Evolutionary conservation across 345 rosid species (phyloP).

Genomic region (Balakata baccata): DNA sequence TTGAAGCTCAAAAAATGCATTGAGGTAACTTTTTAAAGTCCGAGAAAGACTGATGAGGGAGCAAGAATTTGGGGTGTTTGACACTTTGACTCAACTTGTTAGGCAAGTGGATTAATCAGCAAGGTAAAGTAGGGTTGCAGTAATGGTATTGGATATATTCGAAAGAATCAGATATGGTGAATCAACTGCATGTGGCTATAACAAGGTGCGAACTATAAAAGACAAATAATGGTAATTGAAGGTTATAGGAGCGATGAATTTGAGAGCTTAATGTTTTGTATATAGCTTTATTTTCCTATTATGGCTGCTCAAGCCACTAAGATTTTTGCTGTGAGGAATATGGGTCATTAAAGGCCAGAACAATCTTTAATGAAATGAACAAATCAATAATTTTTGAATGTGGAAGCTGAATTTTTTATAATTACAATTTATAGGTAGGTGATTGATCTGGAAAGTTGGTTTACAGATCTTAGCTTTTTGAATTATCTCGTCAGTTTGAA

Average conservation of each 20-base stretch:
- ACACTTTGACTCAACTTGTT: background rate
- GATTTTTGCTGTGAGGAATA: too few species aligned
- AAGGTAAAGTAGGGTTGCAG: background rate
- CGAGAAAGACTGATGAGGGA: background rate
- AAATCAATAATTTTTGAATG: background rate
- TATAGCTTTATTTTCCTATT: background rate
- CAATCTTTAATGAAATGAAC: too few species aligned
- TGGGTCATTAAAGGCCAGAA: too few species aligned
- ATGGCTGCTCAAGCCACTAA: too few species aligned
- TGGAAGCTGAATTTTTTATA: background rate
- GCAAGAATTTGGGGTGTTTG: background rate
- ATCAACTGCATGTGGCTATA: background rate
- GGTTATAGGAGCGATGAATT: background rate
- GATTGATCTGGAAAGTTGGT: background rate
- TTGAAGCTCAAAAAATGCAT: background rate
- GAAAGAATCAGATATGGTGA: background rate
- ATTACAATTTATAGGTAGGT: background rate
- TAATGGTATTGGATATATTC: background rate
- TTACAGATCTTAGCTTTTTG: background rate
- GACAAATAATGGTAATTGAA: background rate
- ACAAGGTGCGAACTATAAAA: background rate
- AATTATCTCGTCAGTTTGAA: background rate
- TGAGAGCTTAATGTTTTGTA: background rate
- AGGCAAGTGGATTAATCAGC: background rate
- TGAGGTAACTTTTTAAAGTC: background rate